A percentile compares a stretch with the other conserved stretches of the same genome.
These are phyloP conservation scores for Xylaria nigripes DNA, from an alignment of 495 filamentous ascomycete species.

Conservation along the genomic window DNA sequence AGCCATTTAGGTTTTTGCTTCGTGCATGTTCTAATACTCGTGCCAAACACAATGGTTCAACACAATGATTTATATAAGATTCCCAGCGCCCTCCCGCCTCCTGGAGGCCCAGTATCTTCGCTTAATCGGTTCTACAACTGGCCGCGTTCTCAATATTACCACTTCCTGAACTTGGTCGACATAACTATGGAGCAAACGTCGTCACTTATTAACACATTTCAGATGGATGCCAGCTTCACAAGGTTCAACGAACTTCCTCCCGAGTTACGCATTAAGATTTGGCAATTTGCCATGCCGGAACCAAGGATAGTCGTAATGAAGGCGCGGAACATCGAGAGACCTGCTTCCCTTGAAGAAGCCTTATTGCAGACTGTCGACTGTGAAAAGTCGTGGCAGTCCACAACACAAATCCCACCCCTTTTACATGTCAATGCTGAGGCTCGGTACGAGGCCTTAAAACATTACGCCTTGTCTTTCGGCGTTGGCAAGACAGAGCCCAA, in stretches of 20 bases:
- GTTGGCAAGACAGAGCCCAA: conserved; percentile 23
- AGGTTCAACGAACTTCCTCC: conserved; percentile 36
- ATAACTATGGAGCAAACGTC: conserved; percentile 17
- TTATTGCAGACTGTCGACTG: conserved; percentile 6
- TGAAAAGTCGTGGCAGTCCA: conserved; percentile 21
- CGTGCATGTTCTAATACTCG: too few relatives aligned
- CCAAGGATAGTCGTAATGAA: conserved; percentile 21
- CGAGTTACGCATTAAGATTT: conserved; percentile 42
- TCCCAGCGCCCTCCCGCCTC: too few relatives aligned
- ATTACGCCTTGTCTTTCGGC: conserved; percentile 28
- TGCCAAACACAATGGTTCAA: conserved; percentile 10
- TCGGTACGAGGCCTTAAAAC: conserved; percentile 25
- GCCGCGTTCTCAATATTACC: conserved; percentile 15
- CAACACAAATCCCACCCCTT: conserved; percentile 22
- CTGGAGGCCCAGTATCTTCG: conserved; percentile 11
- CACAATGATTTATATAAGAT: conserved; percentile 11
- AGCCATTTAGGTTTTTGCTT: too few relatives aligned
- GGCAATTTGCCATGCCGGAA: conserved; percentile 25
- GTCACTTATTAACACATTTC: conserved; percentile 8
- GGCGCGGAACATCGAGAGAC: conserved; percentile 5
- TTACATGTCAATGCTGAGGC: conserved; percentile 30
- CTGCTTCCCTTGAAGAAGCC: conserved; percentile 21
- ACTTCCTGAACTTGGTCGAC: conserved; percentile 14
- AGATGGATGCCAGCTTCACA: conserved; percentile 23
- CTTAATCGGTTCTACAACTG: conserved; percentile 16